phyloP scores from a whole-genome alignment of 441 rosid genomes.

The Euphorbia corollata region DNA sequence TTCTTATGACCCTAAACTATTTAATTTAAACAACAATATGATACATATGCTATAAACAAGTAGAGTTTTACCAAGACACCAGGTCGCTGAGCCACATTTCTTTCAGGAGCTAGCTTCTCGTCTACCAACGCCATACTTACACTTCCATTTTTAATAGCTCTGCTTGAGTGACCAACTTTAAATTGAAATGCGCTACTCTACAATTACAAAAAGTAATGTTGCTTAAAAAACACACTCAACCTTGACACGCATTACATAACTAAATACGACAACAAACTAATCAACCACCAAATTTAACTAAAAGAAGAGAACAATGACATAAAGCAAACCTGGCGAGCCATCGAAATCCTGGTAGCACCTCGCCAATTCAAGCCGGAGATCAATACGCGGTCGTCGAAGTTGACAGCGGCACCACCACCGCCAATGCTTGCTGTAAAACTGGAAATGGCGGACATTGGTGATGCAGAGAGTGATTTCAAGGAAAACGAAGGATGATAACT shows the following conservation, averaged over 20 bases:
- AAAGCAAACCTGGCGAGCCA: constrained; percentile 34
- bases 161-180: constrained; percentile 21
- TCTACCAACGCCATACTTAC: constrained; percentile 65
- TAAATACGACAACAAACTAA: background rate
- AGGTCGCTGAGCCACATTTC: constrained; percentile 39
- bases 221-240: background rate
- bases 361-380: constrained; percentile 17
- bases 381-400: constrained; percentile 13
- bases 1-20: background rate
- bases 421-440: constrained; percentile 24
- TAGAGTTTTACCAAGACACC: constrained; percentile 42
- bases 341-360: constrained; percentile 22
- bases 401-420: constrained; percentile 13
- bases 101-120: constrained; percentile 43
- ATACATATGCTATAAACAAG: background rate
- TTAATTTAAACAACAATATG: background rate
- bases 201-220: background rate
- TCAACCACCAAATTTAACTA: background rate
- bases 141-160: constrained; percentile 21
- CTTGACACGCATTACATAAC: background rate
- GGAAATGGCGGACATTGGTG: constrained; percentile 40
- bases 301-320: background rate
- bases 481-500: too few relatives aligned
- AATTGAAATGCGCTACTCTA: constrained; percentile 38
- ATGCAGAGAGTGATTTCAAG: too few relatives aligned